Conservation (phyloP, 108 stramenopile genomes). For the Nitzschia inconspicua region DNA sequence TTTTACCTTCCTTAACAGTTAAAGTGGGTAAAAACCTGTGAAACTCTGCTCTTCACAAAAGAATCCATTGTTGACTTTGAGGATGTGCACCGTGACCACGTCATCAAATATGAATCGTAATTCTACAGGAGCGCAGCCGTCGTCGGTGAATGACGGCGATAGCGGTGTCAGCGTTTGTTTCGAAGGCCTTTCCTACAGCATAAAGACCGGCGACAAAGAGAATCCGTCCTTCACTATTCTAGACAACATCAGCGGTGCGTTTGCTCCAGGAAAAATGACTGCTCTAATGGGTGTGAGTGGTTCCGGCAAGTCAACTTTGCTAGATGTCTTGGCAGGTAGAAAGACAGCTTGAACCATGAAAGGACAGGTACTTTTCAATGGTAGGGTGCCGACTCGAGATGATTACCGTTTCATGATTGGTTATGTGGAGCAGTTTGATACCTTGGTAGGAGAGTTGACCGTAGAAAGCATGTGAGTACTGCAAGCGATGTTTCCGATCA, state of each 20-base stretch:
- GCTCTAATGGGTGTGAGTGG: conserved; percentile 52
- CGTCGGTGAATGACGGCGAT: background rate
- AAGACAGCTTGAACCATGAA: conserved; percentile 6
- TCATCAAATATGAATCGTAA: too few relatives aligned
- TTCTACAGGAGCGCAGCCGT: background rate
- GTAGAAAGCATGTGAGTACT: conserved; percentile 36
- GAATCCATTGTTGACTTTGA: too few relatives aligned
- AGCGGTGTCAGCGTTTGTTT: conserved; percentile 4
- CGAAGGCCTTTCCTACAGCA: conserved; percentile 5
- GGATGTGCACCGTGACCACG: too few relatives aligned
- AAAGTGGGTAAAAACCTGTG: too few relatives aligned
- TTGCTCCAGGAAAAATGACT: conserved; percentile 31
- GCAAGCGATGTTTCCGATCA: background rate
- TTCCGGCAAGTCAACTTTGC: conserved; percentile 40
- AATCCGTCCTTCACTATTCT: conserved; percentile 3
- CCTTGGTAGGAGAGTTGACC: conserved; percentile 51
- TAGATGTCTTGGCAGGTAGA: conserved; percentile 39
- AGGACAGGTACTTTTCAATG: conserved; percentile 39
- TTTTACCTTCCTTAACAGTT: too few relatives aligned
- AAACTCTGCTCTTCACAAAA: too few relatives aligned
- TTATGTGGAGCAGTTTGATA: conserved; percentile 56
- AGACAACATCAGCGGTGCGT: conserved; percentile 6
- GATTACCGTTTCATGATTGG: conserved; percentile 38
- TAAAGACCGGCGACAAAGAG: conserved; percentile 1
- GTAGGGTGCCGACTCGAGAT: conserved; percentile 28